A percentile compares a stretch with the other conserved stretches of the same genome.
These are phyloP conservation scores for Vickermania spadyakhi DNA, from an alignment of 208 protist genomes.

Conservation along the genomic window DNA sequence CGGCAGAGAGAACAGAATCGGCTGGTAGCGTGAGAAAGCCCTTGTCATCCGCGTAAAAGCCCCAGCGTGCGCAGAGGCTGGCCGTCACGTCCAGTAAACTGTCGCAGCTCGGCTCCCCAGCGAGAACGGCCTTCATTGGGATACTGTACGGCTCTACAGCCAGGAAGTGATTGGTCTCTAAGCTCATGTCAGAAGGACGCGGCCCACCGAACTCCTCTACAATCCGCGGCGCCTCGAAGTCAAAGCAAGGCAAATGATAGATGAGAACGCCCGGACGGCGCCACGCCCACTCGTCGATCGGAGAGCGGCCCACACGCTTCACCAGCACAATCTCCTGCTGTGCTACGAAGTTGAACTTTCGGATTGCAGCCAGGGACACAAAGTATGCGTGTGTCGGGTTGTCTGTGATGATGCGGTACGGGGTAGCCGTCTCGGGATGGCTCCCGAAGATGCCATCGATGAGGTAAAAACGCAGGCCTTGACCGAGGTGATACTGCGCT, in stretches of 20 bases:
- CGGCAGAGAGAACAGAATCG: conserved; percentile 52
- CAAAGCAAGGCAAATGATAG: conserved; percentile 78
- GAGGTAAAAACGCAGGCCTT: conserved; percentile 84
- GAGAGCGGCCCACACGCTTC: conserved; percentile 74
- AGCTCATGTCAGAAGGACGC: conserved; percentile 69
- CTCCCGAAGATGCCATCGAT: conserved; percentile 84
- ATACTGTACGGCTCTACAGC: conserved; percentile 86
- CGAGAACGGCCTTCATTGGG: conserved; percentile 80
- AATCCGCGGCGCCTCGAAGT: conserved; percentile 79
- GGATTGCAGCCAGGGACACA: conserved; percentile 65
- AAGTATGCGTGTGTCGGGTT: conserved; percentile 86
- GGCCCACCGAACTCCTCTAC: conserved; percentile 90
- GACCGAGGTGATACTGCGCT: conserved; percentile 83
- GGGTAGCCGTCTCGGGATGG: conserved; percentile 49
- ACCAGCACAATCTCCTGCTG: conserved; percentile 80
- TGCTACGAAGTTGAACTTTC: conserved; percentile 77
- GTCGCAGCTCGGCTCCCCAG: conserved; percentile 71
- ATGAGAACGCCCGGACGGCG: conserved; percentile 71
- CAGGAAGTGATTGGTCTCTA: conserved; percentile 60
- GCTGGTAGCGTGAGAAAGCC: conserved; percentile 57
- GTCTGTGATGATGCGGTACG: conserved; percentile 87
- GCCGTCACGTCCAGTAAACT: conserved; percentile 63
- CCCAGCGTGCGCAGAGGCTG: conserved; percentile 79
- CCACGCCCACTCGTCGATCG: conserved; percentile 86
- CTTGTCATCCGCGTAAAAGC: conserved; percentile 84